Conservation (phyloP, 148 eudicot genomes). For the Persicaria tinctoria region DNA sequence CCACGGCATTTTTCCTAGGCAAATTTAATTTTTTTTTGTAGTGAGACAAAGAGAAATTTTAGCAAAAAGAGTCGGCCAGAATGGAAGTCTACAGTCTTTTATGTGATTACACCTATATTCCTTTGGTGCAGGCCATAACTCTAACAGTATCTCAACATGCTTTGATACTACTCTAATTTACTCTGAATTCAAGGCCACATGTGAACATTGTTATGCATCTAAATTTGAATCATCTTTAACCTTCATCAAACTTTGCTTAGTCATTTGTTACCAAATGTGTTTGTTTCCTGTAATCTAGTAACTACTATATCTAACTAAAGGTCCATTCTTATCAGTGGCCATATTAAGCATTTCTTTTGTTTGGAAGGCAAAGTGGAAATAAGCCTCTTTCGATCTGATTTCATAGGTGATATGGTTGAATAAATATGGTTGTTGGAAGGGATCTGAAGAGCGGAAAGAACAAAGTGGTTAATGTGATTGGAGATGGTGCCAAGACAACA, state of each 20-base stretch:
- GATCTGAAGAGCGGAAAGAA: slow-evolving; percentile 75
- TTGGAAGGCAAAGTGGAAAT: background rate
- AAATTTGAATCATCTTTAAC: background rate
- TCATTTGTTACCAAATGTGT: background rate
- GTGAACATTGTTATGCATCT: background rate
- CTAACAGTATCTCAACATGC: slow-evolving; percentile 86
- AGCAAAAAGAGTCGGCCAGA: too few relatives aligned
- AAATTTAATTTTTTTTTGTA: too few relatives aligned
- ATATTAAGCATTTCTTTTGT: background rate
- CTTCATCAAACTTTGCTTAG: background rate
- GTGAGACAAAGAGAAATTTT: too few relatives aligned
- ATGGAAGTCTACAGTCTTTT: too few relatives aligned
- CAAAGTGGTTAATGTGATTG: slow-evolving; percentile 76
- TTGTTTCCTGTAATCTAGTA: background rate
- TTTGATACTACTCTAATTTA: slow-evolving; percentile 40
- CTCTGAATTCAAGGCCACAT: background rate
- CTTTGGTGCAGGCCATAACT: slow-evolving; percentile 58
- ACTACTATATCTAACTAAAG: background rate
- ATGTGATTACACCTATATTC: too few relatives aligned
- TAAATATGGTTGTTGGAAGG: slow-evolving; percentile 98
- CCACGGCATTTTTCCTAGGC: too few relatives aligned
- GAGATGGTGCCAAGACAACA: slow-evolving; percentile 98
- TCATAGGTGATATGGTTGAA: slow-evolving; percentile 14
- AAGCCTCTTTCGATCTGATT: background rate
- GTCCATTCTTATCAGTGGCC: background rate